Conservation (phyloP, 495 filamentous ascomycete species). For the Trypethelium eluteriae region DNA sequence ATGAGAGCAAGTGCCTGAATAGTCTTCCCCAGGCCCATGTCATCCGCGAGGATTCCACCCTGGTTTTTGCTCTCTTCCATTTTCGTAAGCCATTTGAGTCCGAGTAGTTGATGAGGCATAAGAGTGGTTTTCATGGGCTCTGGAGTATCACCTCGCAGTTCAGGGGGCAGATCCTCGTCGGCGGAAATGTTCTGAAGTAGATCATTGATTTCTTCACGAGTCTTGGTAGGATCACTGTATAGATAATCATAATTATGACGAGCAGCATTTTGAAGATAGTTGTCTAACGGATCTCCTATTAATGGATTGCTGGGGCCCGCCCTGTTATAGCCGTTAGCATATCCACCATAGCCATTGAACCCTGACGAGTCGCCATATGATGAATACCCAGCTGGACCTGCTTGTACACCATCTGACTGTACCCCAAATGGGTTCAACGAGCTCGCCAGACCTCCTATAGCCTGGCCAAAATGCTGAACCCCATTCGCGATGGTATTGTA, state of each 20-base stretch:
- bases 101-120: conserved; percentile 78
- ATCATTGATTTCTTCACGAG: conserved; percentile 28
- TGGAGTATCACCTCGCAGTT: conserved; percentile 48
- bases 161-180: conserved; percentile 33
- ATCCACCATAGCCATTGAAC: conserved; percentile 1
- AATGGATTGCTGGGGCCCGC: conserved; percentile 15
- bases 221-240: conserved; percentile 23
- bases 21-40: conserved; percentile 96
- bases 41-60: conserved; percentile 81
- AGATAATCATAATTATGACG: conserved; percentile 18
- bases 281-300: conserved; percentile 4
- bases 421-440: neutral
- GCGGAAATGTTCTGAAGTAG: conserved; percentile 35
- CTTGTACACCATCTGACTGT: conserved; percentile 1
- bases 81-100: conserved; percentile 71
- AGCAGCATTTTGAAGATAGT: neutral
- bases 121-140: conserved; percentile 59
- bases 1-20: conserved; percentile 83
- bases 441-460: neutral
- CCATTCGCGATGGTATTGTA: neutral
- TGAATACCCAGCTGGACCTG: neutral
- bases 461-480: conserved; percentile 1
- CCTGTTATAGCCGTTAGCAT: neutral
- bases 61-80: conserved; percentile 72
- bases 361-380: conserved; percentile 5